Conservation (phyloP, 1,139 yeast species). For the Scheffersomyces segobiensis region DNA sequence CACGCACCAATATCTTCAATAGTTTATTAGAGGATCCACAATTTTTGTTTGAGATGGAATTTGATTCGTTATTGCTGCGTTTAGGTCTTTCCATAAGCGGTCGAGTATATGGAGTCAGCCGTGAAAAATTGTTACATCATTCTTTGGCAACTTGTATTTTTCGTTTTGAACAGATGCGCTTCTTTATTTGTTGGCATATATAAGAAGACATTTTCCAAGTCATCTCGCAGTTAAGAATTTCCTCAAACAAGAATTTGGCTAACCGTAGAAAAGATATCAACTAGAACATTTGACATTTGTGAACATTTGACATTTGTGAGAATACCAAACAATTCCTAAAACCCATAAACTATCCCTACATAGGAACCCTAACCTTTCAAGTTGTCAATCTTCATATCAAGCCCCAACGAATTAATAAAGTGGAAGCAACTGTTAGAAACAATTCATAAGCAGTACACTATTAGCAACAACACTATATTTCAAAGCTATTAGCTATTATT, state of each 20-base stretch:
- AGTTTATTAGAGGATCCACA: not conserved
- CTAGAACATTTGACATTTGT: not conserved
- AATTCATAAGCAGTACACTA: too few species aligned
- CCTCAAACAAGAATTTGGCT: not conserved
- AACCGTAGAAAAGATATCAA: not conserved
- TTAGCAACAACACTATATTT: not conserved
- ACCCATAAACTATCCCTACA: too few species aligned
- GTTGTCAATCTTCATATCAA: not conserved
- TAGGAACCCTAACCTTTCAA: too few species aligned
- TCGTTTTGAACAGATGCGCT: not conserved
- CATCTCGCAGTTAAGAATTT: not conserved
- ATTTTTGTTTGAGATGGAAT: not conserved
- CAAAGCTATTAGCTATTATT: not conserved
- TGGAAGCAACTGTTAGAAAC: not conserved
- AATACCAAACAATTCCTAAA: too few species aligned
- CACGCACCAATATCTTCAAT: not conserved
- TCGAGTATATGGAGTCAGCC: constrained; percentile 2
- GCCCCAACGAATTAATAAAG: not conserved
- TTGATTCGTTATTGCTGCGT: not conserved
- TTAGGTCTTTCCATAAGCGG: not conserved
- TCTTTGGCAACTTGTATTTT: not conserved
- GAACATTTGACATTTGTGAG: too few species aligned
- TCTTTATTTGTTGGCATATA: not conserved
- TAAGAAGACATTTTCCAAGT: not conserved
- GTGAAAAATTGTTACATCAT: not conserved